Conservation (phyloP, 768 basidiomycete genomes). For the Trametes punicea region DNA sequence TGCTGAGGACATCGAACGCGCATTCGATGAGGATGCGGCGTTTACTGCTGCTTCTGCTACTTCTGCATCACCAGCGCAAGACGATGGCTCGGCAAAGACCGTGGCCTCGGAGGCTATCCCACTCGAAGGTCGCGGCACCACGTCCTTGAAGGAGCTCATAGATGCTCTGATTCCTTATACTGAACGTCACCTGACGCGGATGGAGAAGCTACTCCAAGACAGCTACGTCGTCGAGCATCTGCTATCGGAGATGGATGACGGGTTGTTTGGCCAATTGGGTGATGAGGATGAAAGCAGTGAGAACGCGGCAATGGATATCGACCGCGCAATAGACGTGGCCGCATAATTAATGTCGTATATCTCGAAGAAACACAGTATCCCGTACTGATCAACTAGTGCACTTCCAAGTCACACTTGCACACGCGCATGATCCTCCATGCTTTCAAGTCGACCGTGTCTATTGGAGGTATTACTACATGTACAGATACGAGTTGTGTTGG, state of each 20-base stretch:
- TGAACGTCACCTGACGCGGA: constrained; percentile 82
- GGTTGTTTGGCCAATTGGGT: constrained; percentile 50
- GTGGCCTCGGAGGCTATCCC: constrained; percentile 2
- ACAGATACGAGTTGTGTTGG: not conserved
- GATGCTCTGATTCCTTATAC: constrained; percentile 92
- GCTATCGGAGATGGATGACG: constrained; percentile 83
- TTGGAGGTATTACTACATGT: not conserved
- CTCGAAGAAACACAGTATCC: no score
- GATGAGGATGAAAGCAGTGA: constrained; percentile 40
- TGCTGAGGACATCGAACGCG: constrained; percentile 68
- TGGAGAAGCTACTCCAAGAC: constrained; percentile 88
- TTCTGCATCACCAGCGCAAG: constrained; percentile 25
- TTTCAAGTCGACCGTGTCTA: constrained; percentile 1
- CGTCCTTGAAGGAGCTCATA: constrained; percentile 64
- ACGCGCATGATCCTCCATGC: no score
- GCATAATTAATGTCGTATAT: no score
- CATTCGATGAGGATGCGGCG: constrained; percentile 42
- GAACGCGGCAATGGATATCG: constrained; percentile 13
- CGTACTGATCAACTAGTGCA: no score
- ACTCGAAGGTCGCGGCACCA: constrained; percentile 23
- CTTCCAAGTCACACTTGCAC: no score
- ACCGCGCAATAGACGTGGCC: constrained; percentile 12
- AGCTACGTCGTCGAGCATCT: constrained; percentile 94
- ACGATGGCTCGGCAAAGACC: constrained; percentile 10
- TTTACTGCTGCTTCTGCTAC: constrained; percentile 16